These are phyloP conservation scores for Aaosphaeria arxii DNA, from an alignment of 2,329 filamentous ascomycete species.

Conservation along the genomic window DNA sequence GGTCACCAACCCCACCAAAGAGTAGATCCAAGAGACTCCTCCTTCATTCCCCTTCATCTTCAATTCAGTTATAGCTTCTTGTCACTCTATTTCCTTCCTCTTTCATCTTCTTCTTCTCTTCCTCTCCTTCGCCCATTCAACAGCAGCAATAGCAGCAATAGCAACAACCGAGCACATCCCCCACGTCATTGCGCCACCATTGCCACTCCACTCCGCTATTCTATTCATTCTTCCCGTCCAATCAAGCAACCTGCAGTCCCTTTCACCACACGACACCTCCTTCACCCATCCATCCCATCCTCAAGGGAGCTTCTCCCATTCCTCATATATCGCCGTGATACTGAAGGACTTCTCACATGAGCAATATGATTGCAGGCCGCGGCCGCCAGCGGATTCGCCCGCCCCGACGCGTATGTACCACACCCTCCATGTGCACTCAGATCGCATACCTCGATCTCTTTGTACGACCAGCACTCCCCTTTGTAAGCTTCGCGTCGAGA, in stretches of 20 bases:
- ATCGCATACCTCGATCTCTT: no score
- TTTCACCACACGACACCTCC: no score
- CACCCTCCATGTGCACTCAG: not conserved
- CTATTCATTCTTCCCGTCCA: no score
- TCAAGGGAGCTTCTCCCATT: not conserved
- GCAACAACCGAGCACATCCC: no score
- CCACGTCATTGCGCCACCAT: no score
- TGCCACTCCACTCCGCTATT: no score
- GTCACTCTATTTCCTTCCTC: not conserved
- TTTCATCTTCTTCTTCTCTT: not conserved
- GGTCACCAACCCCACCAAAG: no score
- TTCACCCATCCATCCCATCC: not conserved
- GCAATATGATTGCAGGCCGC: constrained; percentile 51
- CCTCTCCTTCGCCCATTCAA: not conserved
- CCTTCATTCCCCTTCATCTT: not conserved
- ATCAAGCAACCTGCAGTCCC: no score
- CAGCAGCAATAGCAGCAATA: no score
- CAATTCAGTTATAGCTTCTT: not conserved
- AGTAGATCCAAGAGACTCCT: not conserved
- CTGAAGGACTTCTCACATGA: not conserved
- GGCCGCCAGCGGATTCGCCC: constrained; percentile 63
- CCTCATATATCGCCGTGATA: not conserved
- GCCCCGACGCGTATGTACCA: constrained; percentile 60
- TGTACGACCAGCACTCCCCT: no score
- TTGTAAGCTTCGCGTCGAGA: no score